Evolutionary conservation across 140 eudicot genomes (phyloP).

Genomic region (Ambrosia hybrid): DNA sequence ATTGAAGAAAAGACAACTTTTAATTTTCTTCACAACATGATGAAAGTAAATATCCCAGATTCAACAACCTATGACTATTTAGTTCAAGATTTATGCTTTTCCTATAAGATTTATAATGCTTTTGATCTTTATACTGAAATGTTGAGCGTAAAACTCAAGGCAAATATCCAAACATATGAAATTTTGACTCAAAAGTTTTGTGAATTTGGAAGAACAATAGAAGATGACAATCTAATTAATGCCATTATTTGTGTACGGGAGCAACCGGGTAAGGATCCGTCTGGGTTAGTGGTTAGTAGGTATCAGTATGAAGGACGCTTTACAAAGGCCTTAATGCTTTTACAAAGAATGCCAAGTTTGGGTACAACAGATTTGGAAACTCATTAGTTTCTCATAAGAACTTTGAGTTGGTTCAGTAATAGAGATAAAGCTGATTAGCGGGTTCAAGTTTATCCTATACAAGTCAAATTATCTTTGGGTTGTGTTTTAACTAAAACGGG

Average conservation of each 20-base stretch:
- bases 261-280: constrained; percentile 63
- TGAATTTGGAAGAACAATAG: constrained; percentile 47
- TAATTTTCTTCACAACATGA: constrained; percentile 64
- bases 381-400: constrained; percentile 85
- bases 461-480: no score
- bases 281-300: constrained; percentile 43
- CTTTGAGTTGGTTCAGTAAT: constrained; percentile 50
- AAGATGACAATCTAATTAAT: constrained; percentile 60
- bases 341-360: constrained; percentile 62
- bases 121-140: constrained; percentile 67
- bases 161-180: constrained; percentile 51
- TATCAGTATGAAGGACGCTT: constrained; percentile 53
- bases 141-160: constrained; percentile 53
- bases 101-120: constrained; percentile 44
- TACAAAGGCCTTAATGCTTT: constrained; percentile 56
- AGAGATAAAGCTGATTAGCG: constrained; percentile 24
- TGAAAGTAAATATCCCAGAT: constrained; percentile 49
- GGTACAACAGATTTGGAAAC: constrained; percentile 82
- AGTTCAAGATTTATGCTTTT: constrained; percentile 44
- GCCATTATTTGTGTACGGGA: constrained; percentile 47
- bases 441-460: no score
- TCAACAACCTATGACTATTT: constrained; percentile 55
- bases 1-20: constrained; percentile 56
- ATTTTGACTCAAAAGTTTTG: constrained; percentile 42
- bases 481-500: no score